These are phyloP conservation scores for Elymus sibiricus DNA, from an alignment of 176 grass and related monocot species.

Conservation along the genomic window DNA sequence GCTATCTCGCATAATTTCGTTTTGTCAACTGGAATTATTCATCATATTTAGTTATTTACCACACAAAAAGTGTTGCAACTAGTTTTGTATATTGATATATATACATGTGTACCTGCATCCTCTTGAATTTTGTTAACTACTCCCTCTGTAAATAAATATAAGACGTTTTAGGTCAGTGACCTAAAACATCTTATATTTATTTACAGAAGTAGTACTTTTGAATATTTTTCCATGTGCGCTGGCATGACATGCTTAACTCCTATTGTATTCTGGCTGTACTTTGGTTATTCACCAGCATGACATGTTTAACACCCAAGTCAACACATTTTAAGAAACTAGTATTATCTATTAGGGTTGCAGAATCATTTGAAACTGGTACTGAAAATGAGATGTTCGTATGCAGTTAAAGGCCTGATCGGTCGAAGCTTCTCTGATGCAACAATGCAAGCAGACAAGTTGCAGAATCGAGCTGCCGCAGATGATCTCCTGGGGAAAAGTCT, in stretches of 20 bases:
- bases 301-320: neutral
- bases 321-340: neutral
- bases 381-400: conserved; percentile 3
- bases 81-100: neutral
- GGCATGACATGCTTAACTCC: neutral
- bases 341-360: neutral
- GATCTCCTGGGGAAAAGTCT: conserved; percentile 67
- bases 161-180: no score
- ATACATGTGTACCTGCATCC: neutral
- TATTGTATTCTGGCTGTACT: neutral
- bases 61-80: neutral
- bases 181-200: no score
- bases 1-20: neutral
- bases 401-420: conserved; percentile 33
- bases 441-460: conserved; percentile 47
- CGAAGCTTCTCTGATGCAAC: conserved; percentile 46
- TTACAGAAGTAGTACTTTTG: no score
- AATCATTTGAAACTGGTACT: neutral
- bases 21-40: neutral
- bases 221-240: neutral
- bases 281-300: neutral
- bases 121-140: neutral
- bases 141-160: no score
- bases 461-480: conserved; percentile 68
- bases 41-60: neutral